A percentile compares a stretch with the other conserved stretches of the same genome.
Conservation (phyloP, 2,329 filamentous ascomycete genomes). For the Zymoseptoria passerinii region DNA sequence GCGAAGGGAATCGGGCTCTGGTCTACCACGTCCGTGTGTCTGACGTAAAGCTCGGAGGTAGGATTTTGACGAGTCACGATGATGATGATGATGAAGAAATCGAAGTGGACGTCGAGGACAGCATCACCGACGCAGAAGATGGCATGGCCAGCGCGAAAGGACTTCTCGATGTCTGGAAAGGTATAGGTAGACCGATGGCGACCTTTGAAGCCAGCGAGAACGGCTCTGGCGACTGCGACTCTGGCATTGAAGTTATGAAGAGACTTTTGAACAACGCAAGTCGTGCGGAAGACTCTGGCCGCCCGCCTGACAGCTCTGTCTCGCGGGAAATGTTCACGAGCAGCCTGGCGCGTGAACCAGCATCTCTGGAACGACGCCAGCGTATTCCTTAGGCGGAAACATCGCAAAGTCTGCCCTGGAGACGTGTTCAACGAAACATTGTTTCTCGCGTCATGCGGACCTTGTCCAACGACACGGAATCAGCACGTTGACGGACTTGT, state of each 20-base stretch:
- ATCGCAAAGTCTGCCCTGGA: not conserved
- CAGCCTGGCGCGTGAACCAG: not conserved
- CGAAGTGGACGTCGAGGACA: conserved; percentile 17
- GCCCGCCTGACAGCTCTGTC: conserved; percentile 9
- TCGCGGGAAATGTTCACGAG: not conserved
- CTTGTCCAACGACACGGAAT: not conserved
- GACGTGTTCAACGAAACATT: not conserved
- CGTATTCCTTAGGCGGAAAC: not conserved
- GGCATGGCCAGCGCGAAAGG: conserved; percentile 18
- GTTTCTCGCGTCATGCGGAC: not conserved
- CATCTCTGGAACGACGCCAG: not conserved
- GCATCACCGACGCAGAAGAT: conserved; percentile 4
- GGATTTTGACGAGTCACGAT: conserved; percentile 60
- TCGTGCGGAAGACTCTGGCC: conserved; percentile 9
- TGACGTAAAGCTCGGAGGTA: conserved; percentile 73
- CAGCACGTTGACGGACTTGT: not conserved
- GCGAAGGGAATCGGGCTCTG: conserved; percentile 77
- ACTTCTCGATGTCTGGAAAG: conserved; percentile 22
- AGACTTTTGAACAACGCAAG: conserved; percentile 6
- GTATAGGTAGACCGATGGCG: conserved; percentile 13
- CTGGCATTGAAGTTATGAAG: conserved; percentile 24
- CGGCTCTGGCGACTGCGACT: conserved; percentile 25
- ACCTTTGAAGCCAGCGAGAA: conserved; percentile 12
- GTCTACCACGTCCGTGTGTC: conserved; percentile 70
- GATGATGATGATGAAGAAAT: conserved; percentile 24